Conservation (phyloP, 1,284 basidiomycete species). For the Cystobasidium pallidum region DNA sequence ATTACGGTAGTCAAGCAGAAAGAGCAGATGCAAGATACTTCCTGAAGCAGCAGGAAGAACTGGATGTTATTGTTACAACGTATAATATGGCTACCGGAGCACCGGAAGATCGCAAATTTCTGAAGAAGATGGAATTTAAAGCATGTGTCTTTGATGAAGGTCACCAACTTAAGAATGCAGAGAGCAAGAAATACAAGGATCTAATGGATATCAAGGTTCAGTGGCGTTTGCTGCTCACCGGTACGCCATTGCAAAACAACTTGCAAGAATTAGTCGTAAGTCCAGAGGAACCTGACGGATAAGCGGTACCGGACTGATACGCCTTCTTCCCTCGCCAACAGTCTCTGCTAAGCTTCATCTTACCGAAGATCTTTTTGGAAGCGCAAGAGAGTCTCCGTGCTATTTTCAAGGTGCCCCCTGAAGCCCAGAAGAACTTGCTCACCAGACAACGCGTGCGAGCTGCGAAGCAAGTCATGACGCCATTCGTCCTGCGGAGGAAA, state of each 20-base stretch:
- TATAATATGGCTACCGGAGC: constrained; percentile 92
- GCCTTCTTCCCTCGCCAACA: constrained; percentile 55
- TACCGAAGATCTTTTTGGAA: constrained; percentile 83
- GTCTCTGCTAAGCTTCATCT: constrained; percentile 98
- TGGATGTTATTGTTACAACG: constrained; percentile 94
- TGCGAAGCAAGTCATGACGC: constrained; percentile 99
- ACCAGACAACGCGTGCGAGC: constrained; percentile 64
- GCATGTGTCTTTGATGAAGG: constrained; percentile 94
- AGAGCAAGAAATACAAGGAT: constrained; percentile 90
- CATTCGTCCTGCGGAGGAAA: constrained; percentile 91
- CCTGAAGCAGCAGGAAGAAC: constrained; percentile 63
- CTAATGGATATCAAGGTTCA: constrained; percentile 80
- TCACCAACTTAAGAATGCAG: constrained; percentile 94
- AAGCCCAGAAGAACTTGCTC: constrained; percentile 80
- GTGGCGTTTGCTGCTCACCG: constrained; percentile 92
- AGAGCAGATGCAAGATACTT: constrained; percentile 75
- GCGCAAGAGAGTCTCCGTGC: constrained; percentile 76
- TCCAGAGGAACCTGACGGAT: too few species aligned
- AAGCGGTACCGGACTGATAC: not conserved
- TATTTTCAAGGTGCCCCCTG: constrained; percentile 95
- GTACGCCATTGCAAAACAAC: constrained; percentile 84
- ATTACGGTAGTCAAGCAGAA: constrained; percentile 91
- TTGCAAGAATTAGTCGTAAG: constrained; percentile 91
- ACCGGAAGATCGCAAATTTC: constrained; percentile 85
- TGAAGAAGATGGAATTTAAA: constrained; percentile 89